Evolutionary conservation across 495 filamentous ascomycete genomes (phyloP).

Genomic region (Penicillium desertorum): DNA sequence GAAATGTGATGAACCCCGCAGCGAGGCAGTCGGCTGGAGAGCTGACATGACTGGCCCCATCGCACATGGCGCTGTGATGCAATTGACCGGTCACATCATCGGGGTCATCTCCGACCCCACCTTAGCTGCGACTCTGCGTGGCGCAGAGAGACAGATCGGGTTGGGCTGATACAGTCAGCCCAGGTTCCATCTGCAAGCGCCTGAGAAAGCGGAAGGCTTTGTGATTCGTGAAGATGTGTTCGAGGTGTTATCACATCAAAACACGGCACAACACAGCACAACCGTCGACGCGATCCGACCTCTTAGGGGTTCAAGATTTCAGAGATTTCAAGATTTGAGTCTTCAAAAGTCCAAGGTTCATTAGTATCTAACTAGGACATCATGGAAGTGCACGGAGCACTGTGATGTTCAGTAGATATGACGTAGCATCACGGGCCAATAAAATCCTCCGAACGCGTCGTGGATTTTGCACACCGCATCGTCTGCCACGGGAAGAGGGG

Average conservation of each 20-base stretch:
- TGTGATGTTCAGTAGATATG: not conserved
- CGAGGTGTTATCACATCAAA: not conserved
- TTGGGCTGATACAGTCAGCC: constrained; percentile 12
- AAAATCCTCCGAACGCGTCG: not conserved
- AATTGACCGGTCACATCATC: constrained; percentile 34
- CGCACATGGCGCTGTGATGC: constrained; percentile 31
- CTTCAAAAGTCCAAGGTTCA: not conserved
- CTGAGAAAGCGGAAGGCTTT: not conserved
- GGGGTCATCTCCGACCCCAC: constrained; percentile 21
- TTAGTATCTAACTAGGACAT: not conserved
- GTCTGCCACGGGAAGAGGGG: not conserved
- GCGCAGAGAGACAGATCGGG: constrained; percentile 21
- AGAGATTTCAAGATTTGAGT: not conserved
- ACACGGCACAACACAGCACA: not conserved
- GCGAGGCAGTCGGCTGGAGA: constrained; percentile 20
- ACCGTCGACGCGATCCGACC: not conserved
- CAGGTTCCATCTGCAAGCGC: constrained; percentile 6
- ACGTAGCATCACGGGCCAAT: constrained; percentile 5
- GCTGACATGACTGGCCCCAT: constrained; percentile 23
- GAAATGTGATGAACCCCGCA: constrained; percentile 35
- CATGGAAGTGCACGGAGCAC: constrained; percentile 7
- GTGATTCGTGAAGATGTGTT: not conserved
- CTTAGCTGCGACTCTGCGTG: constrained; percentile 12
- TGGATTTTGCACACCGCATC: constrained; percentile 6
- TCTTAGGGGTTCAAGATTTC: not conserved